These are phyloP conservation scores for Lathyrus tuberosus DNA, from an alignment of 306 rosid genomes.

Conservation along the genomic window DNA sequence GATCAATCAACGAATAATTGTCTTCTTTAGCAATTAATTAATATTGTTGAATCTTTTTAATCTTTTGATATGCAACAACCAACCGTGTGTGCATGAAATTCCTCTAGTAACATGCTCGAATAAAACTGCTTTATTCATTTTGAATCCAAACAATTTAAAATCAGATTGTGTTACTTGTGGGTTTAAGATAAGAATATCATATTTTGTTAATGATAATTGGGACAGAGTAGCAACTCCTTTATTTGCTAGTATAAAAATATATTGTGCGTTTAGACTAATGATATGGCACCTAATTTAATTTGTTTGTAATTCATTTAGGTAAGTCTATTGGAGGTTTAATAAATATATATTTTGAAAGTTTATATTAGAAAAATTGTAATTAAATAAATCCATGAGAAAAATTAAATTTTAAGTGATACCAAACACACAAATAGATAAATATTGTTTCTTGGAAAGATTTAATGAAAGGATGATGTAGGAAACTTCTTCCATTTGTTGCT, in stretches of 20 bases:
- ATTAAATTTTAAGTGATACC: too few species aligned
- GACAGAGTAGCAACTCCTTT: conserved; percentile 19
- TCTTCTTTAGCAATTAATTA: conserved; percentile 14
- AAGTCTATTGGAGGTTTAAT: not conserved
- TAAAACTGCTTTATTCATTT: conserved; percentile 17
- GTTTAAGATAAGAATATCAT: conserved; percentile 25
- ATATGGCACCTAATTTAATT: too few species aligned
- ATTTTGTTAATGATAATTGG: not conserved
- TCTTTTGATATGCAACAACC: conserved; percentile 21
- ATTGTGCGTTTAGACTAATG: not conserved
- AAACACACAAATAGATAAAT: too few species aligned
- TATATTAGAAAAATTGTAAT: not conserved
- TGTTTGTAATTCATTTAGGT: too few species aligned
- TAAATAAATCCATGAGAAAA: not conserved
- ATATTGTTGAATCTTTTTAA: conserved; percentile 8
- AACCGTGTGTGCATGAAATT: conserved; percentile 26
- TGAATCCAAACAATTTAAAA: not conserved
- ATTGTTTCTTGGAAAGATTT: too few species aligned
- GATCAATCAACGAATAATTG: conserved; percentile 13
- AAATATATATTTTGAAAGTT: not conserved
- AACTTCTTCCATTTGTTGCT: too few species aligned
- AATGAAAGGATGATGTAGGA: too few species aligned
- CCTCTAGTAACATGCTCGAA: conserved; percentile 24
- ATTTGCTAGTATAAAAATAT: conserved; percentile 2
- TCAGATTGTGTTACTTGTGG: not conserved